Base-by-base conservation (phyloP, 73 alveolate genomes). In the Symbiodinium pilosum region DNA sequence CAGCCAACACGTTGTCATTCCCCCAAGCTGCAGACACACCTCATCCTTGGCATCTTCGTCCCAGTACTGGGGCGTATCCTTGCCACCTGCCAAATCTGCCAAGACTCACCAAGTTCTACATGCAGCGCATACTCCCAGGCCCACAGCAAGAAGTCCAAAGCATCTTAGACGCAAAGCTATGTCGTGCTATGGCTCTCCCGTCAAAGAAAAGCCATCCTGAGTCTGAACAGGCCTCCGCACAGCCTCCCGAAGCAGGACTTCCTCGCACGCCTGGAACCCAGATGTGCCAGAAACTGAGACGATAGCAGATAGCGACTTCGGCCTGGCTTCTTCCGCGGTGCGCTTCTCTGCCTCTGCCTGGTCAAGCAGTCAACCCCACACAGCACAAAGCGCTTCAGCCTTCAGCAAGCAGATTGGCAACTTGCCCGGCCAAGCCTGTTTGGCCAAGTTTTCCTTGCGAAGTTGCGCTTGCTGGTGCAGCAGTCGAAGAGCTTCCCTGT, bases 11-110 rank as follows among this genome's bases (percentile, higher is more conserved):
- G n/a, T 47, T 47, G 14, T 6, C 59, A 6, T 47, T 6, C 14
- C 14, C 59, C 14, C 59, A 47, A 47, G 21, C 59, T 47, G 59
- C 59, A 47, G 21, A 14, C 36, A 7, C 77, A 26, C 77, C 77
- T 64, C 77, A 36, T 64, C 77, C 77, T 64, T 64, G 38, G 77
- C 77, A 32, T 64, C 77, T 26, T 64, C 77, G 77, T 64, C 77
- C 77, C 77, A 64, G 77, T 64, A 64, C 12, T 64, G 77, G 11
- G 77, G 77, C 77, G 77, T 64, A 30, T 64, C 77, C 36, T 26
- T 64, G 77, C 77, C 77, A 7, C 77, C 77, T 64, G 30, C n/a
- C n/a, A n/a, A n/a, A n/a, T n/a, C n/a, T n/a, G n/a, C n/a, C n/a
- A n/a, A n/a, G 64, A 47, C 8, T 16, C 8, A 16, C 64, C 24